Conservation (phyloP, 805 yeast genomes). For the Lipomyces starkeyi region DNA sequence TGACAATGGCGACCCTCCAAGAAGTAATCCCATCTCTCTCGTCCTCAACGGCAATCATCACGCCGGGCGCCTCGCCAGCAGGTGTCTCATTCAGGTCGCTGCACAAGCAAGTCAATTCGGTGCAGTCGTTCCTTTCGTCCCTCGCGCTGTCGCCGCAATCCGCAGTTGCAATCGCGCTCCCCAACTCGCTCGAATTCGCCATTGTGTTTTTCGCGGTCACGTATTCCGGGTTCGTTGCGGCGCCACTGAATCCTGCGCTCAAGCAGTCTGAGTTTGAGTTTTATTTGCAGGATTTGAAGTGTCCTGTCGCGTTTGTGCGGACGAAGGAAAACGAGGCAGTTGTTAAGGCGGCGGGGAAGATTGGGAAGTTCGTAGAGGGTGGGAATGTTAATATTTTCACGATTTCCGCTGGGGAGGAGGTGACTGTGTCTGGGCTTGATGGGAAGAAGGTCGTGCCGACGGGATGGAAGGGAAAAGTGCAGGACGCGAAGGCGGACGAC, state of each 20-base stretch:
- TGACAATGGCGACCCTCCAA: conserved; percentile 27
- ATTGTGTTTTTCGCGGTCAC: conserved; percentile 63
- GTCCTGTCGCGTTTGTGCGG: conserved; percentile 64
- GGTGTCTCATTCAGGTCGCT: conserved; percentile 23
- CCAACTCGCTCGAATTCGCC: conserved; percentile 65
- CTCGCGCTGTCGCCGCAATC: conserved; percentile 24
- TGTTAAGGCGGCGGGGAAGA: conserved; percentile 57
- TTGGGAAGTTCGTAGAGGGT: conserved; percentile 39
- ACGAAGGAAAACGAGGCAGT: conserved; percentile 57
- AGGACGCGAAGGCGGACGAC: conserved; percentile 47
- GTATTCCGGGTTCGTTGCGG: conserved; percentile 62
- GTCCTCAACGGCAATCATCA: conserved; percentile 25
- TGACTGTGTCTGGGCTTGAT: conserved; percentile 11
- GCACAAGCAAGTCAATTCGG: conserved; percentile 6
- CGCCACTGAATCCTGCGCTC: conserved; percentile 71
- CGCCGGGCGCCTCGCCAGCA: conserved; percentile 18
- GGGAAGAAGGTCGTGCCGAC: conserved; percentile 1
- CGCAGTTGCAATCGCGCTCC: conserved; percentile 57
- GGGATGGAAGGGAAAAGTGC: conserved; percentile 12
- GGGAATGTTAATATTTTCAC: conserved; percentile 17
- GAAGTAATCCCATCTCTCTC: conserved; percentile 17
- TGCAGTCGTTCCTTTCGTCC: conserved; percentile 29
- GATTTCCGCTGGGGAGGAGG: background rate
- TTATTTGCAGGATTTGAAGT: conserved; percentile 64
- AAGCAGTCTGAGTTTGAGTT: conserved; percentile 67